Evolutionary conservation across 208 protist species (phyloP), one percentile per base, ranked within the genome.

Genomic region (Trypanosoma vivax): DNA sequence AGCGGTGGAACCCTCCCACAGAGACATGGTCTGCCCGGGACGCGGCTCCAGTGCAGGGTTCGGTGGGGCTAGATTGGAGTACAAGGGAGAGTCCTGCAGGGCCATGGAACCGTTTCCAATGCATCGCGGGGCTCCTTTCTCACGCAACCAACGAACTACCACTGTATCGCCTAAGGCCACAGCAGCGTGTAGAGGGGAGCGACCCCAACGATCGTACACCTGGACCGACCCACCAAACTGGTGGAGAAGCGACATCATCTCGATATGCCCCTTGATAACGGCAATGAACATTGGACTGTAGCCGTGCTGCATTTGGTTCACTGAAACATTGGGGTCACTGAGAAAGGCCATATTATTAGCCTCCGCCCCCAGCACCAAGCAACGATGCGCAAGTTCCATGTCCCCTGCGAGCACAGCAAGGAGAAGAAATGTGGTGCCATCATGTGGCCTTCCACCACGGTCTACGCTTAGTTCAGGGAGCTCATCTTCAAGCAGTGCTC

Each of bases 231-330:
- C 86, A 1, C 86, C 86, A 54, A 70, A 73, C 21, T 56, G 43
- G 48, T 67, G 65, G 35, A 94, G 61, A 28, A 87, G 50, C 24
- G 79, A 68, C 56, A 90, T 72, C 13, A 89, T 68, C 29, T 79
- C 79, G 3, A 90, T 42, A 43, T 84, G 78, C 50, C 88, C 82
- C 10, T 65, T 70, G 38, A 94, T 69, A 43, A 85, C 69, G 6
- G 86, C 79, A 57, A 90, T 79, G 54, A 89, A 94, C 51, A 90
- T 73, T 29, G 86, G 86, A 45, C 78, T 90, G 67, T 90, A 94
- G 41, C 86, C 86, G 58, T 94, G 86, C 54, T 73, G 79, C 83
- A 94, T 90, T 49, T 90, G 76, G n/a, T 60, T 67, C n/a, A 63
- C 53, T 5, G 62, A 38, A 28, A 73, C 76, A 27, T 66, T 65